A percentile compares a stretch with the other conserved stretches of the same genome.
These are phyloP conservation scores for Fusarium pseudonygamai DNA, from an alignment of 2,329 filamentous ascomycete genomes.

Conservation along the genomic window DNA sequence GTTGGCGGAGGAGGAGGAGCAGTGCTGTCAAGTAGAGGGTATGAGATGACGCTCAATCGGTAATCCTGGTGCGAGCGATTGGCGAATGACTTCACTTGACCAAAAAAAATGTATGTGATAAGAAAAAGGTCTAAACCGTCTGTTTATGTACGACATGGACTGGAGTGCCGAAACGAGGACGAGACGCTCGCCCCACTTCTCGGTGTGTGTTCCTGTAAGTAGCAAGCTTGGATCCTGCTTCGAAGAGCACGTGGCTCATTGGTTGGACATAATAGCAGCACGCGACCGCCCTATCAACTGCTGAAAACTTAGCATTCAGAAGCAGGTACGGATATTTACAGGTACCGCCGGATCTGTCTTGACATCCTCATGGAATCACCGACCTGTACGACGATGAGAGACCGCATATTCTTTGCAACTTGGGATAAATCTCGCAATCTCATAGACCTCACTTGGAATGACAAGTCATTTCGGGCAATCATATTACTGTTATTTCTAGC, in stretches of 20 bases:
- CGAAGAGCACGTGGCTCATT: constrained; percentile 46
- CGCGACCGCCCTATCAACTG: constrained; percentile 23
- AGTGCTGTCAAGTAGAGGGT: not conserved
- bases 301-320: not conserved
- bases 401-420: not conserved
- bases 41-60: constrained; percentile 3
- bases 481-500: not conserved
- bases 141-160: constrained; percentile 36
- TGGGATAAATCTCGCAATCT: not conserved
- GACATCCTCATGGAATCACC: not conserved
- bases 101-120: constrained; percentile 6
- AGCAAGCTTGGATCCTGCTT: constrained; percentile 15
- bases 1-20: not conserved
- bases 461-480: not conserved
- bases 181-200: constrained; percentile 23
- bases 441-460: not conserved
- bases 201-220: constrained; percentile 1
- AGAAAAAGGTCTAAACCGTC: constrained; percentile 29
- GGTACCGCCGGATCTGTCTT: constrained; percentile 33
- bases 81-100: not conserved
- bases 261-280: constrained; percentile 36
- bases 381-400: not conserved
- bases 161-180: constrained; percentile 23
- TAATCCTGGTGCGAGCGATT: constrained; percentile 4
- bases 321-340: constrained; percentile 3